These are phyloP conservation scores for Spergularia bocconei DNA, from an alignment of 148 eudicot genomes.

Conservation along the genomic window DNA sequence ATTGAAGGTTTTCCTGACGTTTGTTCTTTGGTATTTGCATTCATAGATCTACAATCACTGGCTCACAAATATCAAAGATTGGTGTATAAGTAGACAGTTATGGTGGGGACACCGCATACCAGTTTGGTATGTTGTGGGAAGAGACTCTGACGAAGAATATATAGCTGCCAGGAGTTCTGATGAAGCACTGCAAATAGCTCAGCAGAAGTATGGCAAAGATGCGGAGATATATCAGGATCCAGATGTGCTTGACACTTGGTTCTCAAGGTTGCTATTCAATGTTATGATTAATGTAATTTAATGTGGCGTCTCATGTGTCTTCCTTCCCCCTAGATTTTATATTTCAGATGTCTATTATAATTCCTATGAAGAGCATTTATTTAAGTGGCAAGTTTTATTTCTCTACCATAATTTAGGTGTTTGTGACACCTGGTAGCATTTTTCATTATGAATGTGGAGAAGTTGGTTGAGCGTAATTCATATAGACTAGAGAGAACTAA, in stretches of 20 bases:
- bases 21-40: slow-evolving; percentile 16
- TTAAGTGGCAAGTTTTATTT: not conserved
- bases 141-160: slow-evolving; percentile 86
- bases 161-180: slow-evolving; percentile 78
- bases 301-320: not conserved
- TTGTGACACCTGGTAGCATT: not conserved
- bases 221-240: slow-evolving; percentile 94
- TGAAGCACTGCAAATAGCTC: slow-evolving; percentile 83
- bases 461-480: not conserved
- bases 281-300: not conserved
- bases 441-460: not conserved
- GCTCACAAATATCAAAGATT: slow-evolving; percentile 95
- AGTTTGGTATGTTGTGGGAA: slow-evolving; percentile 93
- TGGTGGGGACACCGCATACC: slow-evolving; percentile 99
- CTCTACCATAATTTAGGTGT: not conserved
- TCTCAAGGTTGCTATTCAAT: slow-evolving; percentile 66
- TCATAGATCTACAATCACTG: slow-evolving; percentile 88
- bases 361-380: not conserved
- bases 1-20: slow-evolving; percentile 23
- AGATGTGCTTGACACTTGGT: slow-evolving; percentile 99
- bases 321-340: not conserved
- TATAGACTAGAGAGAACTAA: not conserved
- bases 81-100: slow-evolving; percentile 97
- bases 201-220: slow-evolving; percentile 67
- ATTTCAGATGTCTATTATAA: not conserved